Conservation (phyloP, 1,284 basidiomycete genomes). For the Apiotrichum siamense region DNA sequence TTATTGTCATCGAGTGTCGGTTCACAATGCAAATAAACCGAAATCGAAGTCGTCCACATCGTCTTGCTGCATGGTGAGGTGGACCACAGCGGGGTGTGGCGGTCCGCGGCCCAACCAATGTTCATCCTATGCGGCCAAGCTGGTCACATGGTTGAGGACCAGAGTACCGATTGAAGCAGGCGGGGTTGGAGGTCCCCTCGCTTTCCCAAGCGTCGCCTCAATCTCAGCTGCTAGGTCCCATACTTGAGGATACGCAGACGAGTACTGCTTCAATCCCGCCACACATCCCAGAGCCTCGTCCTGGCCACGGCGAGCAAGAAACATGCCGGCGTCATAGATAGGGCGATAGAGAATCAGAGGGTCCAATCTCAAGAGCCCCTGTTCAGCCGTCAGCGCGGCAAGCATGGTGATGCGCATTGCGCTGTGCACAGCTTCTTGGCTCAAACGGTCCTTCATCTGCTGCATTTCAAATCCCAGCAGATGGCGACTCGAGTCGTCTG, state of each 20-base stretch:
- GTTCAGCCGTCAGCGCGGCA: conserved; percentile 71
- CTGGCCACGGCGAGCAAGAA: conserved; percentile 73
- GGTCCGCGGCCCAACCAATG: no score
- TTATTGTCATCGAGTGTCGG: no score
- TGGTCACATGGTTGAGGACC: no score
- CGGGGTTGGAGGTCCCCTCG: neutral
- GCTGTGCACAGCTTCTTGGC: conserved; percentile 72
- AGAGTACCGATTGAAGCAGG: no score
- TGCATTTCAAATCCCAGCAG: conserved; percentile 53
- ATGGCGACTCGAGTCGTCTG: conserved; percentile 7
- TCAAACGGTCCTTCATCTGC: conserved; percentile 60
- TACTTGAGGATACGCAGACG: conserved; percentile 60
- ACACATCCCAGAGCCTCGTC: conserved; percentile 76
- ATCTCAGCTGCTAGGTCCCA: conserved; percentile 65
- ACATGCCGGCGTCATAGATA: conserved; percentile 70
- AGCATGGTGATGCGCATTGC: conserved; percentile 70
- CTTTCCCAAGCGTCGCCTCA: conserved; percentile 14
- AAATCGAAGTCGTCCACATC: no score
- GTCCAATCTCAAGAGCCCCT: conserved; percentile 62
- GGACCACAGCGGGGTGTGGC: no score
- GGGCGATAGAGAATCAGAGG: conserved; percentile 71
- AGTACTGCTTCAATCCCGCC: conserved; percentile 77
- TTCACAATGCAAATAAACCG: no score
- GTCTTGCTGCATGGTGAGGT: no score
- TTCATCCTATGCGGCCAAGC: no score